Percentiles rank a stretch among this genome's conserved stretches.
These are phyloP conservation scores for Penicillium paxilli DNA, from an alignment of 495 filamentous ascomycete genomes.

Conservation along the genomic window DNA sequence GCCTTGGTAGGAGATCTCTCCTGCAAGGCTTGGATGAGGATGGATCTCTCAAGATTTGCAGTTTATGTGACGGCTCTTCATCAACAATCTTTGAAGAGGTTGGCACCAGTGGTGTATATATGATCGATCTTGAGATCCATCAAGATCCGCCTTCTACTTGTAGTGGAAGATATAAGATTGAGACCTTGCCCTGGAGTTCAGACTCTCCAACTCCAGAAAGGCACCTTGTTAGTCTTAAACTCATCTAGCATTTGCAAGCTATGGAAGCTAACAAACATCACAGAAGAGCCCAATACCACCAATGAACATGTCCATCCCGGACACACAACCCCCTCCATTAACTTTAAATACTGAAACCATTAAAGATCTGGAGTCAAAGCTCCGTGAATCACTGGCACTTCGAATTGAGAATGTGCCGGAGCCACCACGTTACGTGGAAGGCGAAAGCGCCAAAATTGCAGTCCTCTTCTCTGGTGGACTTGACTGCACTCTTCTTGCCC, in stretches of 20 bases:
- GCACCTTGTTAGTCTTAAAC: slow-evolving; percentile 41
- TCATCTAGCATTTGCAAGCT: background rate
- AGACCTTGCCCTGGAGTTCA: slow-evolving; percentile 32
- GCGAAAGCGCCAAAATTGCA: slow-evolving; percentile 58
- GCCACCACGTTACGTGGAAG: slow-evolving; percentile 37
- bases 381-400: slow-evolving; percentile 63
- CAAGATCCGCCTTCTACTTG: slow-evolving; percentile 2
- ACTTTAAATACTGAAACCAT: slow-evolving; percentile 54
- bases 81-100: slow-evolving; percentile 71
- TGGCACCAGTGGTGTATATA: slow-evolving; percentile 75
- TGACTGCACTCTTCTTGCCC: slow-evolving; percentile 86
- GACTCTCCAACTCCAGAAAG: slow-evolving; percentile 15
- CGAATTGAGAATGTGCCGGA: slow-evolving; percentile 69
- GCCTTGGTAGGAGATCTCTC: slow-evolving; percentile 82
- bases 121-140: slow-evolving; percentile 51
- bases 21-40: slow-evolving; percentile 50
- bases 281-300: slow-evolving; percentile 60
- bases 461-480: slow-evolving; percentile 93
- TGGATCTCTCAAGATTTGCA: slow-evolving; percentile 66
- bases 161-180: slow-evolving; percentile 25
- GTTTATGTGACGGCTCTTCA: slow-evolving; percentile 62
- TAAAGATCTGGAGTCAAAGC: slow-evolving; percentile 51
- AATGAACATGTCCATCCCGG: slow-evolving; percentile 59
- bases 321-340: slow-evolving; percentile 34
- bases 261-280: background rate